Evolutionary conservation across 164 flowering plant species (phyloP), one percentile per base, ranked within the genome.

Genomic region (Tinospora cordifolia): DNA sequence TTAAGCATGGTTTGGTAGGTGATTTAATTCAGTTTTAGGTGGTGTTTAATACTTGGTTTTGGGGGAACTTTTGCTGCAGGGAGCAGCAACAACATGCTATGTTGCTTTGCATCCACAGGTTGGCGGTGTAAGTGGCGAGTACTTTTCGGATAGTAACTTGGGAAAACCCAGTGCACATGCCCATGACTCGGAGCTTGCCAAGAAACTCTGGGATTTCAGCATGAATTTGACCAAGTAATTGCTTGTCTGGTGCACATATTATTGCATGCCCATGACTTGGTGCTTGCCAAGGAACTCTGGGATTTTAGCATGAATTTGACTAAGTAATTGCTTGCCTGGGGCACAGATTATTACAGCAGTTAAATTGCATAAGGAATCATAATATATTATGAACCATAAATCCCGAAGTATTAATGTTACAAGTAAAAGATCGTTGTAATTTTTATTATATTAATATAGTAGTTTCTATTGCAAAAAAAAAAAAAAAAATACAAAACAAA

Each of bases 31-130:
- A 7, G 25, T 38, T 11, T 30, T 13, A 65, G 22, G 14, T 21
- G 10, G 72, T 63, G 57, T 26, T 19, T 58, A 6, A 40, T 24
- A 17, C 58, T 1, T 15, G 54, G 12, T 57, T 72, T 62, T 5
- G 44, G 47, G n/a, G 38, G 15, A 67, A n/a, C n/a, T 51, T 25
- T 75, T 66, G 58, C 25, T 72, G 47, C 68, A 91, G 97, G 94
- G 97, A 54, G 89, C 94, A 24, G 89, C 97, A 38, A 91, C 97
- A 13, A 84, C 90, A 63, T 91, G 93, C 71, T 91, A 88, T 62
- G 85, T 84, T 40, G 97, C 97, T 25, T 65, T 88, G 79, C 84
- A 87, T 73, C 90, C 97, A 3, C 80, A 87, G 34, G 85, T 89
- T 10, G 69, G 77, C 54, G 91, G 89, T 6, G 81, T 84, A 12